Evolutionary conservation across 1,284 basidiomycete species (phyloP).

Genomic region (Tylopilus sp.): DNA sequence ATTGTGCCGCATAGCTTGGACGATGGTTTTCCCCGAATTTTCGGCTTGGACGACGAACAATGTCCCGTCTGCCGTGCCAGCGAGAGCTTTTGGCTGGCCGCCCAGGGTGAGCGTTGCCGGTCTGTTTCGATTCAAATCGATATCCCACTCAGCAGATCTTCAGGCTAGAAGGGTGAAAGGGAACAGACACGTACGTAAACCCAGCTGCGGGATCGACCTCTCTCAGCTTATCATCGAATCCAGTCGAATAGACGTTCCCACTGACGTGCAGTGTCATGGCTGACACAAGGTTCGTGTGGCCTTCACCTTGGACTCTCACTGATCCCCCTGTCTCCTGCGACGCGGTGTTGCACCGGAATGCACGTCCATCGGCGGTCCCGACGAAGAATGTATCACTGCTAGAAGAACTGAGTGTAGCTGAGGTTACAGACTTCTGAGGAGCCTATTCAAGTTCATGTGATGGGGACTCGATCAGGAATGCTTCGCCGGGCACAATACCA

Average conservation of each 20-base stretch:
- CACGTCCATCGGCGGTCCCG: slow-evolving; percentile 87
- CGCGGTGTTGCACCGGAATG: slow-evolving; percentile 71
- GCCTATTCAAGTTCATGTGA: slow-evolving; percentile 56
- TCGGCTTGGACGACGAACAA: slow-evolving; percentile 68
- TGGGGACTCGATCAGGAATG: background rate
- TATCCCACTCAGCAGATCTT: background rate
- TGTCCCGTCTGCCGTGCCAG: slow-evolving; percentile 69
- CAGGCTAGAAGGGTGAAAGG: background rate
- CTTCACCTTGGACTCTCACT: slow-evolving; percentile 66
- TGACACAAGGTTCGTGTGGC: slow-evolving; percentile 80
- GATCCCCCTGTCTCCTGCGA: slow-evolving; percentile 37
- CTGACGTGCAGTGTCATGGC: slow-evolving; percentile 63
- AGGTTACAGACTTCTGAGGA: slow-evolving; percentile 85
- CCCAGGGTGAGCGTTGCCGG: slow-evolving; percentile 58
- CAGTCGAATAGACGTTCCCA: slow-evolving; percentile 74
- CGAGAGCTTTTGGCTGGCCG: slow-evolving; percentile 83
- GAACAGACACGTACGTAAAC: slow-evolving; percentile 65
- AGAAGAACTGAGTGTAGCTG: slow-evolving; percentile 59
- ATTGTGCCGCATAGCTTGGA: slow-evolving; percentile 79
- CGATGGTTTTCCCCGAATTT: slow-evolving; percentile 62
- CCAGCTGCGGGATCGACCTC: slow-evolving; percentile 65
- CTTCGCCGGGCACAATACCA: background rate
- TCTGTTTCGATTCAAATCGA: slow-evolving; percentile 43
- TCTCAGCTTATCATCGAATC: slow-evolving; percentile 84
- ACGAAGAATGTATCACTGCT: slow-evolving; percentile 75